Conservation (phyloP, 768 basidiomycete species). For the Xerocomellus chrysenteron region DNA sequence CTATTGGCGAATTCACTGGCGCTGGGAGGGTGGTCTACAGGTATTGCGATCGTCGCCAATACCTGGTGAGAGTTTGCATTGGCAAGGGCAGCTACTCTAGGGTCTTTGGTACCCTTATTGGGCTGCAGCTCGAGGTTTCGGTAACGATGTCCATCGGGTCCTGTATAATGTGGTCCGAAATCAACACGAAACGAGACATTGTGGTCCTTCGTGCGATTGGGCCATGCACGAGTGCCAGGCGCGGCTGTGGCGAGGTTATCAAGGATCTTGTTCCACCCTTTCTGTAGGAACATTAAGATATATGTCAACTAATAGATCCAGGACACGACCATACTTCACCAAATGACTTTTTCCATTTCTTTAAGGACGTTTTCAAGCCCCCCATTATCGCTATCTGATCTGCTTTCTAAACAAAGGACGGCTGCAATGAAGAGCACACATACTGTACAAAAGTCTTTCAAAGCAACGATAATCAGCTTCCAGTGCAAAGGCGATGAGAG, state of each 20-base stretch:
- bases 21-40: background rate
- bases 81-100: background rate
- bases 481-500: background rate
- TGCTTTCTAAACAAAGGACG: background rate
- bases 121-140: background rate
- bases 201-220: background rate
- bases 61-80: background rate
- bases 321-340: background rate
- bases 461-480: background rate
- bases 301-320: background rate
- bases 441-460: background rate
- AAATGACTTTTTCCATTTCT: background rate
- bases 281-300: background rate
- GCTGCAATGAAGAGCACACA: background rate
- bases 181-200: background rate
- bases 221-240: background rate
- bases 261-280: background rate
- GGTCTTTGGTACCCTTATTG: background rate
- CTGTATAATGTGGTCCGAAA: background rate
- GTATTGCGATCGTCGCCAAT: background rate
- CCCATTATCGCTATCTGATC: background rate
- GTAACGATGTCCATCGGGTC: background rate
- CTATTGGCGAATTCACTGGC: background rate
- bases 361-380: background rate
- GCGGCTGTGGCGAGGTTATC: background rate